Base-by-base conservation (phyloP, 352 stramenopile genomes). In the Pythium insidiosum region DNA sequence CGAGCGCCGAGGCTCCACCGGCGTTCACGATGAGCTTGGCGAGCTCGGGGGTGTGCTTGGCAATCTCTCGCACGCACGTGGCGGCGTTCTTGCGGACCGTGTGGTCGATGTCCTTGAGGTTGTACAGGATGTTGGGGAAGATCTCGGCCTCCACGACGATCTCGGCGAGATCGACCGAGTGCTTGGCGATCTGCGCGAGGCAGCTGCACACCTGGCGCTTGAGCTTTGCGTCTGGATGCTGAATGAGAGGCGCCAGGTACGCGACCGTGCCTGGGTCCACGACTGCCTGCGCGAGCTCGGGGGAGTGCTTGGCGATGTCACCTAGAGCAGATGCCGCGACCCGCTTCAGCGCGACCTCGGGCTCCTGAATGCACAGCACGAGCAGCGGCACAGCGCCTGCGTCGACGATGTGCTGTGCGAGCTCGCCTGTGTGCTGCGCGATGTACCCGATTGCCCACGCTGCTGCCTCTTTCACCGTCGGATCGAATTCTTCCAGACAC, bases 391-490 rank as follows among this genome's bases (percentile, higher is more conserved):
- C 75, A 1, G 92, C 88, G 11, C 92, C 92, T 10, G 89, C 87
- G 51, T 98, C 92, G 13, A 98, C 90, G 18, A 98, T 86, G 31
- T 89, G 72, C 65, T 97, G 91, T 6, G 92, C 90, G 3, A 98
- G 81, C 49, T 97, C 90, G 4, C 82, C 74, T 0, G 84, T 97
- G 69, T 98, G 92, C 50, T 96, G 84, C 1, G 89, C 92, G 33
- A 98, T 98, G 70, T 97, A 98, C 0, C 92, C 92, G 41, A 98
- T 96, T 0, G 92, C 92, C 92, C 91, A 98, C 6, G 88, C 92
- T 0, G 92, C 92, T 5, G 91, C 82, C 47, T 98, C 92, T 61
- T 97, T 97, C 21, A 98, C 92, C 0, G 83, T 96, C 37, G 92
- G 91, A 45, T 97, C 92, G 26, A 98, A 98, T 56, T 98, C 92